Percentiles rank a stretch among this genome's conserved stretches.
Evolutionary conservation across 306 rosid species (phyloP).

Genomic region (Alnus glutinosa): DNA sequence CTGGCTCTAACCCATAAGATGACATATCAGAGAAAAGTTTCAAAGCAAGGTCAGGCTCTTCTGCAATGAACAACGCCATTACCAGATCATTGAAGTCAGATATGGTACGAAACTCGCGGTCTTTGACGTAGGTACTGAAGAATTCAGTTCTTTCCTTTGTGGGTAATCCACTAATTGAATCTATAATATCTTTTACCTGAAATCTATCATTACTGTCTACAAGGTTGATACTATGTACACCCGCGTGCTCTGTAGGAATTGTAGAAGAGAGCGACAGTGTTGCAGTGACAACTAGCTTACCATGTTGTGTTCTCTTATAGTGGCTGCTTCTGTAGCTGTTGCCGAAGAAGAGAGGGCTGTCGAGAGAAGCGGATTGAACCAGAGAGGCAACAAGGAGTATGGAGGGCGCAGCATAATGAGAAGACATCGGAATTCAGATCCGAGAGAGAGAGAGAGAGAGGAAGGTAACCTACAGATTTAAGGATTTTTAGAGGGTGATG

Average conservation of each 20-base stretch:
- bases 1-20: constrained; percentile 44
- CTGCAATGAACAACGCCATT: constrained; percentile 43
- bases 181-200: constrained; percentile 31
- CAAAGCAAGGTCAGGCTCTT: constrained; percentile 40
- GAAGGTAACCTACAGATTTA: not conserved
- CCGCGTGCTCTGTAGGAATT: constrained; percentile 7
- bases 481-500: not conserved
- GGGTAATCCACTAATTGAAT: constrained; percentile 35
- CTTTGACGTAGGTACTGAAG: constrained; percentile 21
- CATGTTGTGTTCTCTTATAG: constrained; percentile 17
- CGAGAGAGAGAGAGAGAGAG: not conserved
- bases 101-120: constrained; percentile 27
- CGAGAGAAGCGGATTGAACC: constrained; percentile 6
- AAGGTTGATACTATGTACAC: not conserved
- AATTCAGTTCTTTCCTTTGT: constrained; percentile 27
- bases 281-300: constrained; percentile 8
- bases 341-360: constrained; percentile 22
- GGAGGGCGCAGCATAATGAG: constrained; percentile 19
- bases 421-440: constrained; percentile 10
- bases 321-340: constrained; percentile 19
- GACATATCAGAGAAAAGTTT: constrained; percentile 36
- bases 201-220: constrained; percentile 5
- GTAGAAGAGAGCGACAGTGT: constrained; percentile 19
- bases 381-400: constrained; percentile 27
- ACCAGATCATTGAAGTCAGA: constrained; percentile 58